Evolutionary conservation across 495 filamentous ascomycete species (phyloP), one percentile per base, ranked within the genome.

Genomic region (Staphylotrichum tortipilum): DNA sequence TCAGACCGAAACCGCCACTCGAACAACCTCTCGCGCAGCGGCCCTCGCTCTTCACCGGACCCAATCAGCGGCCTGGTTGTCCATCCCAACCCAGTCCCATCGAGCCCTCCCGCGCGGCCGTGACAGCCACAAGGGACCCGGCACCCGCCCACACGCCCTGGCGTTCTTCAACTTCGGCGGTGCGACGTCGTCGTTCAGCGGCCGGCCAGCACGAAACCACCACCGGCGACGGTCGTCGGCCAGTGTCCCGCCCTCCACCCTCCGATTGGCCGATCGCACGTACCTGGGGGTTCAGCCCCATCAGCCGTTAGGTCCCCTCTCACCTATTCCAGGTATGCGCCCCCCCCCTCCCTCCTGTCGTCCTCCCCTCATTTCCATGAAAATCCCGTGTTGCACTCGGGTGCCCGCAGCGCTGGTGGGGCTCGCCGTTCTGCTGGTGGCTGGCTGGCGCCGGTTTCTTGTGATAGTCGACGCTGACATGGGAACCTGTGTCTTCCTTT

Each of bases 291-390:
- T 65, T 50, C 60, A 64, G 58, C 67, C 68, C 64, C 66, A 65
- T 59, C 61, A 64, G 49, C 59, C 58, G 43, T 61, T 63, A 15
- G 48, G 57, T 22, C 49, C 43, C 23, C 58, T 70, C 35, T 68
- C 69, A 47, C 67, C 70, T 11, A 69, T 70, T 57, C 67, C 64
- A 40, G 68, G 68, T 73, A 64, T 50, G 68, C 63, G 56, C 50
- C 44, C 44, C 51, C 28, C 36, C 21, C n/a, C 24, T 41, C 12
- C 10, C 24, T 29, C 30, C n/a, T n/a, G n/a, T n/a, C n/a, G n/a
- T n/a, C n/a, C n/a, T n/a, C n/a, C n/a, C n/a, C n/a, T n/a, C n/a
- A n/a, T n/a, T n/a, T n/a, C n/a, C n/a, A 11, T 43, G 33, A 5
- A 28, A 12, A 17, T 4, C 33, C 40, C 54, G 43, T 57, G 50